These are phyloP conservation scores for Ophiostoma quercus DNA, from an alignment of 2,329 filamentous ascomycete genomes.

Conservation along the genomic window DNA sequence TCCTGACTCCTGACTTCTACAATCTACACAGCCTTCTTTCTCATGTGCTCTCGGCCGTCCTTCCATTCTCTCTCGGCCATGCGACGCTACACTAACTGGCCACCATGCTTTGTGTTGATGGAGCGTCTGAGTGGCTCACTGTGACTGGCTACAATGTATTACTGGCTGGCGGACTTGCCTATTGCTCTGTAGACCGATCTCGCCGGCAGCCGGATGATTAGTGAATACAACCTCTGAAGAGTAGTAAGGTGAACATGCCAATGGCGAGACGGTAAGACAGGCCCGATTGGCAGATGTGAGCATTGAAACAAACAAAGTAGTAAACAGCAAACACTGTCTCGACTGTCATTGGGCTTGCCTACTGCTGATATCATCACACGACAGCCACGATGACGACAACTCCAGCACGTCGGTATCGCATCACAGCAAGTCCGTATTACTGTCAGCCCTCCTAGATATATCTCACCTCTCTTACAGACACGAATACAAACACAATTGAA, in stretches of 20 bases:
- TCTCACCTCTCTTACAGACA: too few relatives aligned
- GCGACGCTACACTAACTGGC: slow-evolving; percentile 7
- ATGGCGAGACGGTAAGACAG: not conserved
- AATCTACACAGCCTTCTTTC: slow-evolving; percentile 7
- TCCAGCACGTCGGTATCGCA: not conserved
- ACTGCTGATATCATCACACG: too few relatives aligned
- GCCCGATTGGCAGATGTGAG: not conserved
- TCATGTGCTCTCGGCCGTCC: not conserved
- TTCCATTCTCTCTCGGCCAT: slow-evolving; percentile 4
- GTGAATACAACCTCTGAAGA: not conserved
- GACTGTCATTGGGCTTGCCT: too few relatives aligned
- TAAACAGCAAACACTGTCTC: too few relatives aligned
- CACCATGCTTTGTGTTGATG: not conserved
- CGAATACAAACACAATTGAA: too few relatives aligned
- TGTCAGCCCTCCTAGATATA: not conserved
- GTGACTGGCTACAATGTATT: not conserved
- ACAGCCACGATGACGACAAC: not conserved
- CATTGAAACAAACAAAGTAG: not conserved
- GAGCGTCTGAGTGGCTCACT: not conserved
- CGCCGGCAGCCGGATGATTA: not conserved
- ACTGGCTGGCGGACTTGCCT: not conserved
- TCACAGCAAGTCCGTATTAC: not conserved
- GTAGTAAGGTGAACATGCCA: not conserved
- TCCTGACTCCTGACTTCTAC: not conserved
- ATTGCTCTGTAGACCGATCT: not conserved